Percentiles rank a stretch among this genome's conserved stretches.
These are phyloP conservation scores for Cyclotella baltica DNA, from an alignment of 108 stramenopile genomes.

Conservation along the genomic window DNA sequence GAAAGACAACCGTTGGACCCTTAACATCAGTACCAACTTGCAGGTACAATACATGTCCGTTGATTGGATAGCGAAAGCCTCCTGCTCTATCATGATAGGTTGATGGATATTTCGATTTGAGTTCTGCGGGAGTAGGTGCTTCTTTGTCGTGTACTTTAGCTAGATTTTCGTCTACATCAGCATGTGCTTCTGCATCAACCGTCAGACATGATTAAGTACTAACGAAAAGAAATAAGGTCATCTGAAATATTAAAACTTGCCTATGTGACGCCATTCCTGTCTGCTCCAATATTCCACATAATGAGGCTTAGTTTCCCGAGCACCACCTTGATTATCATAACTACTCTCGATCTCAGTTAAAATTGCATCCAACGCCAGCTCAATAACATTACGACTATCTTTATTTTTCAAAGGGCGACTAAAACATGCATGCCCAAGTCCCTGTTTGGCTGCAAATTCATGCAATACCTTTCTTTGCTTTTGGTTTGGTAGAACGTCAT, in stretches of 20 bases:
- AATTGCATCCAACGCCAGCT: slow-evolving; percentile 53
- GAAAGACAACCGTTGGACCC: slow-evolving; percentile 79
- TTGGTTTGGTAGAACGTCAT: slow-evolving; percentile 38
- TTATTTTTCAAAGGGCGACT: slow-evolving; percentile 32
- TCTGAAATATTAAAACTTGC: background rate
- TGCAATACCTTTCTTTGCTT: slow-evolving; percentile 34
- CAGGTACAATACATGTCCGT: slow-evolving; percentile 81
- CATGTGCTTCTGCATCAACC: slow-evolving; percentile 65
- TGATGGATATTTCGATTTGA: slow-evolving; percentile 36
- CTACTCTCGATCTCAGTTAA: slow-evolving; percentile 45
- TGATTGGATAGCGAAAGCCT: slow-evolving; percentile 61
- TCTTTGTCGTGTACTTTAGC: slow-evolving; percentile 55
- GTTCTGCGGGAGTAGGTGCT: background rate
- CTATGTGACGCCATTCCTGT: slow-evolving; percentile 70
- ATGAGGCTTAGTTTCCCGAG: slow-evolving; percentile 8
- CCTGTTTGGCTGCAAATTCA: slow-evolving; percentile 33
- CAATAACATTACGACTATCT: slow-evolving; percentile 34
- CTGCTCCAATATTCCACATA: slow-evolving; percentile 85
- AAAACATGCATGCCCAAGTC: slow-evolving; percentile 52
- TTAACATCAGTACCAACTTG: slow-evolving; percentile 65
- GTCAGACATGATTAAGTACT: background rate
- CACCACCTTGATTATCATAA: background rate
- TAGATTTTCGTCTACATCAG: slow-evolving; percentile 78
- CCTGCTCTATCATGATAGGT: slow-evolving; percentile 21
- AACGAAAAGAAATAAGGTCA: background rate